A percentile compares a stretch with the other conserved stretches of the same genome.
phyloP scores from a whole-genome alignment of 2,329 filamentous ascomycete species.

The Aureobasidium subglaciale region DNA sequence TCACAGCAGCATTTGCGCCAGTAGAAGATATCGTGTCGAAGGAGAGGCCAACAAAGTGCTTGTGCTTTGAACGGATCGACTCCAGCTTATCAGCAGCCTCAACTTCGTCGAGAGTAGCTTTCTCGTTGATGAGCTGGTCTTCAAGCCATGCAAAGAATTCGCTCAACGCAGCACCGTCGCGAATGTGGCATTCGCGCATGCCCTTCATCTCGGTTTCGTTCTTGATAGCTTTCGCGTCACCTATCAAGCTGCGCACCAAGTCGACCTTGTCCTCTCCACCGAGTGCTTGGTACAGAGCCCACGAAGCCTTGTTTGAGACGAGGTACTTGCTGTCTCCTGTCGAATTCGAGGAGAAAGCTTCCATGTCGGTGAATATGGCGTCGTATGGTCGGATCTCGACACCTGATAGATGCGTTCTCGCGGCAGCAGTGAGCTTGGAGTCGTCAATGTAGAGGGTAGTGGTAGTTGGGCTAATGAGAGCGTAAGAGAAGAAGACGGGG shows the following conservation, averaged over 20 bases:
- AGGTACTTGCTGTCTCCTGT: conserved; percentile 58
- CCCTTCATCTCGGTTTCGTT: conserved; percentile 83
- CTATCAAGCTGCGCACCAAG: conserved; percentile 77
- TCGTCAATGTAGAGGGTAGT: conserved; percentile 81
- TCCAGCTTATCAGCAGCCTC: conserved; percentile 88
- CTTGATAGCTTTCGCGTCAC: conserved; percentile 89
- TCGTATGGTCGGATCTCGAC: conserved; percentile 77
- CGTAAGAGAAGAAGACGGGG: conserved; percentile 97
- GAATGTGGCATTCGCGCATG: conserved; percentile 89
- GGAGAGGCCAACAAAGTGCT: conserved; percentile 80
- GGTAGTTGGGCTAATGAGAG: conserved; percentile 67
- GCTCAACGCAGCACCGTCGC: conserved; percentile 83
- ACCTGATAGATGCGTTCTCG: conserved; percentile 61
- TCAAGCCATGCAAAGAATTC: conserved; percentile 98
- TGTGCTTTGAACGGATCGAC: conserved; percentile 58
- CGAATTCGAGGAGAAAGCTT: conserved; percentile 46
- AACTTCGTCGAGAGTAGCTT: conserved; percentile 74
- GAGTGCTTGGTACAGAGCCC: conserved; percentile 80
- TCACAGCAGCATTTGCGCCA: conserved; percentile 84
- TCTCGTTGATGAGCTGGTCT: conserved; percentile 70
- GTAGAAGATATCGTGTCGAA: conserved; percentile 96
- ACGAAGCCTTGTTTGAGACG: conserved; percentile 83
- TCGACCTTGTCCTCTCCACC: conserved; percentile 82
- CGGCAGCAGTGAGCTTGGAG: conserved; percentile 64
- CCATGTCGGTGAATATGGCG: conserved; percentile 71